Conservation (phyloP, 805 yeast genomes). For the Candida nitratophila region DNA sequence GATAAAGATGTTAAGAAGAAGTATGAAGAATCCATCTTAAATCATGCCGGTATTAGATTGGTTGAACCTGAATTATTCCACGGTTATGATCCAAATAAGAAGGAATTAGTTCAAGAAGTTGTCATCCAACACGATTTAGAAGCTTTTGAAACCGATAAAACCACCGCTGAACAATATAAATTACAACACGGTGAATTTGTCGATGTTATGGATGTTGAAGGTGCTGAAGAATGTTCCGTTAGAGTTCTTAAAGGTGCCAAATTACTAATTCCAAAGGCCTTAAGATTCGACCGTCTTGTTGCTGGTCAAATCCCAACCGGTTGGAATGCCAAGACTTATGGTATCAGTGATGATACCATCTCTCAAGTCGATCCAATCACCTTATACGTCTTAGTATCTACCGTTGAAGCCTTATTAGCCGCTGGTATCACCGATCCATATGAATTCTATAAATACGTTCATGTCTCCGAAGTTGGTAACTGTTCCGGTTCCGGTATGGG, state of each 20-base stretch:
- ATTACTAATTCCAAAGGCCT: slow-evolving; percentile 83
- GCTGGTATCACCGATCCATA: slow-evolving; percentile 98
- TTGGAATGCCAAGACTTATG: slow-evolving; percentile 93
- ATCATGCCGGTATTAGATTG: slow-evolving; percentile 93
- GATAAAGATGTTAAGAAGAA: slow-evolving; percentile 89
- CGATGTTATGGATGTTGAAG: slow-evolving; percentile 84
- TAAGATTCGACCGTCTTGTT: slow-evolving; percentile 62
- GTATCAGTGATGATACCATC: slow-evolving; percentile 89
- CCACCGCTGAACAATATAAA: slow-evolving; percentile 91
- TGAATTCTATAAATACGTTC: slow-evolving; percentile 97
- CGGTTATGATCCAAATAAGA: slow-evolving; percentile 93
- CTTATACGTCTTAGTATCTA: slow-evolving; percentile 84
- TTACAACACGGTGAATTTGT: slow-evolving; percentile 90
- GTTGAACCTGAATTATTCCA: slow-evolving; percentile 92
- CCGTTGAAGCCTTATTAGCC: slow-evolving; percentile 88
- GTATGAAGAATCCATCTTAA: slow-evolving; percentile 83
- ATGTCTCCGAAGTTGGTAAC: slow-evolving; percentile 97
- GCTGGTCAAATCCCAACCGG: slow-evolving; percentile 98
- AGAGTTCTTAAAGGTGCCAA: slow-evolving; percentile 89
- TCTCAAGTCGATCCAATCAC: slow-evolving; percentile 96
- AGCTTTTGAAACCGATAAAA: slow-evolving; percentile 90
- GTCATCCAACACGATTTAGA: slow-evolving; percentile 95
- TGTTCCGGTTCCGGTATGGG: slow-evolving; percentile 99
- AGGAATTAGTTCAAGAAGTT: slow-evolving; percentile 90
- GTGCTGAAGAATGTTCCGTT: slow-evolving; percentile 88